A percentile compares a stretch with the other conserved stretches of the same genome.
Conservation (phyloP, 176 grass and related monocot genomes). For the Poa pratensis region DNA sequence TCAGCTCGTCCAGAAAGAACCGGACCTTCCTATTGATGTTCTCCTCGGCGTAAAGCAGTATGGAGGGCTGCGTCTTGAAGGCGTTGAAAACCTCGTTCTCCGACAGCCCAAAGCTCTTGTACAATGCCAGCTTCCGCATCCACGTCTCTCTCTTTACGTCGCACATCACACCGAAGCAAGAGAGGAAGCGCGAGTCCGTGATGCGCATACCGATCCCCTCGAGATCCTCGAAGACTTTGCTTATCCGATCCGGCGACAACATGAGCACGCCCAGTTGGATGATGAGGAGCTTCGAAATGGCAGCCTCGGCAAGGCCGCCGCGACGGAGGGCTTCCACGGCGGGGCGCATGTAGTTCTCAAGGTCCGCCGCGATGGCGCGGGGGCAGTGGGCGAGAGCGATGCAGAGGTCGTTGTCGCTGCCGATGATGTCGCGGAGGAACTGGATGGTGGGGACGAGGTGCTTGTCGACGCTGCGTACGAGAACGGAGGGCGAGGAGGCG, state of each 20-base stretch:
- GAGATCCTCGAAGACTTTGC: slow-evolving; percentile 40
- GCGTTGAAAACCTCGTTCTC: slow-evolving; percentile 39
- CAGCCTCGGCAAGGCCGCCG: slow-evolving; percentile 7
- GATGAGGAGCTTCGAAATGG: slow-evolving; percentile 37
- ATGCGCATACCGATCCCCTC: neutral
- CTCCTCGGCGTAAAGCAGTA: slow-evolving; percentile 20
- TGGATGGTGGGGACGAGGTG: slow-evolving; percentile 43
- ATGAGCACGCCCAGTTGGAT: slow-evolving; percentile 20
- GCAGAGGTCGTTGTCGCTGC: slow-evolving; percentile 21
- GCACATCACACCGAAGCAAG: slow-evolving; percentile 10
- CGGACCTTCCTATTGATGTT: slow-evolving; percentile 30
- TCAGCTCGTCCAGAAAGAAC: slow-evolving; percentile 45
- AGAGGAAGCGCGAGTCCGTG: slow-evolving; percentile 19
- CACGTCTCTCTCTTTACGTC: slow-evolving; percentile 24
- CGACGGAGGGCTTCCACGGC: slow-evolving; percentile 36
- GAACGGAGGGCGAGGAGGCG: neutral
- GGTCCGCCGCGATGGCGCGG: neutral
- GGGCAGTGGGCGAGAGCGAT: neutral
- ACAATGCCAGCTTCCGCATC: slow-evolving; percentile 49
- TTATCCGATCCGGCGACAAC: slow-evolving; percentile 19
- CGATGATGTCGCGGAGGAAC: slow-evolving; percentile 40
- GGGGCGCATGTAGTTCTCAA: slow-evolving; percentile 32
- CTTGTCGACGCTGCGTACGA: slow-evolving; percentile 31
- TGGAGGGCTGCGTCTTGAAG: slow-evolving; percentile 39
- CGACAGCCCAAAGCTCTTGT: slow-evolving; percentile 47